Conservation (phyloP, 73 alveolate species). For the Uronychia setigera region DNA sequence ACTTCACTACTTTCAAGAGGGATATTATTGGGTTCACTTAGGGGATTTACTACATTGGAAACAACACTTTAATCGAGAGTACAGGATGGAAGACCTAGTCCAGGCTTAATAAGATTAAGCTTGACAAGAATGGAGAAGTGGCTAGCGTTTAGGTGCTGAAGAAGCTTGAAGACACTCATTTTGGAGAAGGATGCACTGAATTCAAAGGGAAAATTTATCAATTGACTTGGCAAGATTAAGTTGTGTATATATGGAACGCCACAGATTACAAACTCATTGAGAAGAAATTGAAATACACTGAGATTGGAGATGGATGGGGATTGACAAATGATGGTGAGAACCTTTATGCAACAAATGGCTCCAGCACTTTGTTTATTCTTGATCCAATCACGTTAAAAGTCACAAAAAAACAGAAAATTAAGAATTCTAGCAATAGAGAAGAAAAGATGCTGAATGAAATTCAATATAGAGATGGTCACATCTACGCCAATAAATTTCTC, state of each 20-base stretch:
- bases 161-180: background rate
- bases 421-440: background rate
- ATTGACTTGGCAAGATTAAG: constrained; percentile 57
- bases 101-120: too few species aligned
- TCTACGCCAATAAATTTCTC: constrained; percentile 43
- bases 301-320: constrained; percentile 67
- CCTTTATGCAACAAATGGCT: constrained; percentile 55
- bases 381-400: constrained; percentile 17
- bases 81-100: too few species aligned
- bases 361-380: constrained; percentile 28
- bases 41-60: too few species aligned
- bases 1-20: too few species aligned
- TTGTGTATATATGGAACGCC: constrained; percentile 28
- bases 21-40: too few species aligned
- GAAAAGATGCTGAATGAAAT: constrained; percentile 38
- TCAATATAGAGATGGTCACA: constrained; percentile 31
- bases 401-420: constrained; percentile 1
- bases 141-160: too few species aligned
- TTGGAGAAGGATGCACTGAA: constrained; percentile 66
- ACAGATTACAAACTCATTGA: constrained; percentile 2
- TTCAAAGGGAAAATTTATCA: constrained; percentile 25
- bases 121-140: too few species aligned
- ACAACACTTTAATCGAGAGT: too few species aligned
- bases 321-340: constrained; percentile 45
- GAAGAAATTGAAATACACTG: constrained; percentile 17